Percentiles rank a stretch among this genome's conserved stretches.
phyloP scores from a whole-genome alignment of 305 asterid species.

The Withania somnifera region DNA sequence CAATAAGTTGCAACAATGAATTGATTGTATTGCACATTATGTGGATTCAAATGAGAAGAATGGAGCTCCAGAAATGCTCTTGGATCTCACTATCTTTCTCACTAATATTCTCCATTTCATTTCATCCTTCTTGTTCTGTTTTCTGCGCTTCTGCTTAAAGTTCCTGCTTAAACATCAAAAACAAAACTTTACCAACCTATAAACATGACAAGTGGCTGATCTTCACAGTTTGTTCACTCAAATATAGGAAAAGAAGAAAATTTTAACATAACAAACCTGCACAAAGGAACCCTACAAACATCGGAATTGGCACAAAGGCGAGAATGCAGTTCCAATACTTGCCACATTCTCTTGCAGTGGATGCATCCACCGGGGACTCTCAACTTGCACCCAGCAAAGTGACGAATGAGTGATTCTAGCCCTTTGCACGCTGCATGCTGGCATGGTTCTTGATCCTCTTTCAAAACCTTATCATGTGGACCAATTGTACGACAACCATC shows the following conservation, averaged over 20 bases:
- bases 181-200: background rate
- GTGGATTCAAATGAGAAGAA: conserved; percentile 51
- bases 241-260: background rate
- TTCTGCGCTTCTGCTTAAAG: conserved; percentile 51
- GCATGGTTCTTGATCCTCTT: conserved; percentile 45
- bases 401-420: conserved; percentile 64
- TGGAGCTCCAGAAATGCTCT: conserved; percentile 73
- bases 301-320: conserved; percentile 59
- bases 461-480: conserved; percentile 48
- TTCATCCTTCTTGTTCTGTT: conserved; percentile 60
- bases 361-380: conserved; percentile 69
- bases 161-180: conserved; percentile 24
- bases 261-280: conserved; percentile 35
- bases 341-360: conserved; percentile 94
- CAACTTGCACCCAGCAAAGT: conserved; percentile 66
- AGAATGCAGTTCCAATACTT: conserved; percentile 70
- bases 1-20: background rate
- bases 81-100: conserved; percentile 78
- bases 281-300: conserved; percentile 65
- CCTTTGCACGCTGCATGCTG: conserved; percentile 59
- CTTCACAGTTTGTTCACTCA: background rate
- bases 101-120: conserved; percentile 83
- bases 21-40: background rate
- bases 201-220: background rate
- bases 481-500: conserved; percentile 86